Evolutionary conservation across 2,329 filamentous ascomycete species (phyloP), one percentile per base, ranked within the genome.

Genomic region (Rugonectria rugulosa): DNA sequence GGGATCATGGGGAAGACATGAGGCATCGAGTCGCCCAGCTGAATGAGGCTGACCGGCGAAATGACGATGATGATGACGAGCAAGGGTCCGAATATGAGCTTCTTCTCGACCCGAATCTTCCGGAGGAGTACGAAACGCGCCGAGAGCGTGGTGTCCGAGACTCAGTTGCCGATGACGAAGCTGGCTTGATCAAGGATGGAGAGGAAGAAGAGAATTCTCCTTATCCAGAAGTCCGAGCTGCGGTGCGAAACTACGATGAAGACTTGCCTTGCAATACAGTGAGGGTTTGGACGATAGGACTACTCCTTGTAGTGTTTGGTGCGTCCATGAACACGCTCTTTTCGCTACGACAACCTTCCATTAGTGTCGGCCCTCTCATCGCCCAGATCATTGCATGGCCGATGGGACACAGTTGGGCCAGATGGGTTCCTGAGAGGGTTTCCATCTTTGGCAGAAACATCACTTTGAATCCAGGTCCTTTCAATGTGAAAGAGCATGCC

Each of bases 401-500:
- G 0, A 72, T 88, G 20, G 87, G 87, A 9, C 80, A 83, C 47
- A 79, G 75, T 7, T 89, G 86, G 86, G 83, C 84, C 12, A 76
- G 72, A 42, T 71, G 83, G 27, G 74, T 87, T 69, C 84, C 86
- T 1, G 69, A 71, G 11, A 75, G 70, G 56, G 72, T 85, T 50
- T 77, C 65, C 17, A 80, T 79, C 1, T 81, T 87, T 59, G 85
- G 86, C 9, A 53, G 79, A 6, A 73, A 65, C 17, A 87, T 81
- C 79, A 79, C 77, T 19, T 72, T 89, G n/a, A 89, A 89, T 52
- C 85, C 87, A 0, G 86, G 86, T 0, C 86, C 86, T 1, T 90
- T 90, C 72, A 90, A 88, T 65, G 79, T 88, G 69, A 90, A 90
- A 70, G 87, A 90, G 67, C 87, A 89, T 68, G 75, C 84, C 36